These are phyloP conservation scores for Thymus mandschuricus DNA, from an alignment of 257 asterid genomes.

Conservation along the genomic window DNA sequence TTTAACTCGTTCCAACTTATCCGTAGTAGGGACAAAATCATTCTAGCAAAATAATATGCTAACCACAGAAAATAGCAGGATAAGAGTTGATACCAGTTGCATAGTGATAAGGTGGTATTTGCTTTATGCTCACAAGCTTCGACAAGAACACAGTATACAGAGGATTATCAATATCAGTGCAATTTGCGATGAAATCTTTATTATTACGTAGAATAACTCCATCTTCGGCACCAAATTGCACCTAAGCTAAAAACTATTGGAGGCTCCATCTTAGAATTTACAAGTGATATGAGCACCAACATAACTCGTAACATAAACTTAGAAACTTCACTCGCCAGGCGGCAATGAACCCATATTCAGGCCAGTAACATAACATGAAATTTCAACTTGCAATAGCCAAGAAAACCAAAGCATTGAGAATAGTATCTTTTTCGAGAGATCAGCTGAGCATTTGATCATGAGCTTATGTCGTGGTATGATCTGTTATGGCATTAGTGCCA, in stretches of 20 bases:
- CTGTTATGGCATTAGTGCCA: not conserved
- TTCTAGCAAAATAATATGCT: not conserved
- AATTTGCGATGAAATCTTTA: constrained; percentile 27
- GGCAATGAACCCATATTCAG: constrained; percentile 2
- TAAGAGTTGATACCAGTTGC: constrained; percentile 22
- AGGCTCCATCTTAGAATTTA: constrained; percentile 32
- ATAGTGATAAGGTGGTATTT: constrained; percentile 1
- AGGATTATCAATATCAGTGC: constrained; percentile 13
- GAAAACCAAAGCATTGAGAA: constrained; percentile 22
- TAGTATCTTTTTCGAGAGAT: not conserved
- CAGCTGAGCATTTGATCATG: constrained; percentile 16
- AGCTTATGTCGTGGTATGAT: constrained; percentile 15
- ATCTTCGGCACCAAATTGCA: constrained; percentile 30
- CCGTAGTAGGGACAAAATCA: not conserved
- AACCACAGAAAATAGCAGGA: constrained; percentile 19
- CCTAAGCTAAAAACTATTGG: constrained; percentile 25
- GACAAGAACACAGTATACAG: constrained; percentile 8
- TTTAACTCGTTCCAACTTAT: not conserved
- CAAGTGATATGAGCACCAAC: constrained; percentile 32
- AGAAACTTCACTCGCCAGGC: constrained; percentile 21
- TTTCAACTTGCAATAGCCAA: not conserved
- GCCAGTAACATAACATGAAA: constrained; percentile 14
- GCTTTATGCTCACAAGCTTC: constrained; percentile 16
- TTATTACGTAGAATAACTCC: constrained; percentile 25
- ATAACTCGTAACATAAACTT: constrained; percentile 9